These are phyloP conservation scores for Phycomyces blakesleeanus DNA, from an alignment of 192 early-diverging fungal species.

Conservation along the genomic window DNA sequence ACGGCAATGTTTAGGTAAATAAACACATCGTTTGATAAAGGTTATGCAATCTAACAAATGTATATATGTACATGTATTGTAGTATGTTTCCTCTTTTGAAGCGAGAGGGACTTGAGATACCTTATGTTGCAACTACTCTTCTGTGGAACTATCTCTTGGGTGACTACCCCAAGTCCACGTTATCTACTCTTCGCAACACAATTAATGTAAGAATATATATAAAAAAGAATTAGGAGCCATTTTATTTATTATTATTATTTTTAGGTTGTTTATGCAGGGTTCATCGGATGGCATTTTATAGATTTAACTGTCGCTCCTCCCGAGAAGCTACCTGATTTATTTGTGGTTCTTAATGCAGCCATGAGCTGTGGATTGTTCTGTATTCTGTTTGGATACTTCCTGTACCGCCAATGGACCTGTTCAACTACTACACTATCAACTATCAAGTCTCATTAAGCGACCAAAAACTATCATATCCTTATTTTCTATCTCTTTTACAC, in stretches of 20 bases:
- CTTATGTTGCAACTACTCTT: slow-evolving; percentile 63
- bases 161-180: neutral
- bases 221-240: neutral
- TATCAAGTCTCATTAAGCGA: neutral
- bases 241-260: slow-evolving; percentile 8
- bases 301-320: slow-evolving; percentile 64
- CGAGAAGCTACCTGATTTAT: slow-evolving; percentile 73
- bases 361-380: slow-evolving; percentile 66
- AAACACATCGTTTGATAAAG: neutral
- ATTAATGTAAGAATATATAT: neutral
- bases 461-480: too few relatives aligned
- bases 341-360: slow-evolving; percentile 73
- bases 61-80: slow-evolving; percentile 12
- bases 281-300: slow-evolving; percentile 54
- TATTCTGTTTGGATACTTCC: slow-evolving; percentile 66
- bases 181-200: neutral
- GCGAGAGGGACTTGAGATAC: slow-evolving; percentile 66
- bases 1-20: slow-evolving; percentile 73
- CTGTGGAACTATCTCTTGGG: slow-evolving; percentile 73
- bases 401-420: slow-evolving; percentile 56
- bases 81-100: slow-evolving; percentile 88
- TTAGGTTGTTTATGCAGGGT: slow-evolving; percentile 38
- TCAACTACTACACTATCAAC: neutral
- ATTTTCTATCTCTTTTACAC: too few relatives aligned
- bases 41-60: neutral